These are phyloP conservation scores for Aschersonia sp. DNA, from an alignment of 2,329 filamentous ascomycete genomes.

Conservation along the genomic window DNA sequence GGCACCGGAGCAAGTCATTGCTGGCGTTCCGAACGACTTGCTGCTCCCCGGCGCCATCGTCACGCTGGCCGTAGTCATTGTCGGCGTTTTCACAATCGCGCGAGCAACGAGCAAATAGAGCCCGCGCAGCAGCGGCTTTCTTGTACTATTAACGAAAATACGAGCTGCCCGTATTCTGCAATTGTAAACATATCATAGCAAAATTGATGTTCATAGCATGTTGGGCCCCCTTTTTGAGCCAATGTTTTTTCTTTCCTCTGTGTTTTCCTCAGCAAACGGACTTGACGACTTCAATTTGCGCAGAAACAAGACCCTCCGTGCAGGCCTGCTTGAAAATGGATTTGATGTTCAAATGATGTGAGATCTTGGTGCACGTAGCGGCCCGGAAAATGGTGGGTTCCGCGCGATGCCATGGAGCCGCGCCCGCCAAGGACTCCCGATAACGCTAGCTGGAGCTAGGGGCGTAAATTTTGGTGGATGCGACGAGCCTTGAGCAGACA, in stretches of 20 bases:
- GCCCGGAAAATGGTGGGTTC: constrained; percentile 8
- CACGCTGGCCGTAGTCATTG: constrained; percentile 85
- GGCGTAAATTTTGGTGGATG: not conserved
- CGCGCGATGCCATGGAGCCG: too few species aligned
- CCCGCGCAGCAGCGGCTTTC: constrained; percentile 4
- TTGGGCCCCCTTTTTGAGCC: not conserved
- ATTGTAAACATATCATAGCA: constrained; percentile 18
- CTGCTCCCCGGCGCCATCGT: constrained; percentile 88
- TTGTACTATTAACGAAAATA: constrained; percentile 18
- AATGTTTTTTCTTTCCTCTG: not conserved
- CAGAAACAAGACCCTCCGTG: too few species aligned
- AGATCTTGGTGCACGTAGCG: not conserved
- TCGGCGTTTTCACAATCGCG: constrained; percentile 81
- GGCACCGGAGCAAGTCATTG: constrained; percentile 64
- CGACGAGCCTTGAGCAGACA: not conserved
- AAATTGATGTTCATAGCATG: constrained; percentile 2
- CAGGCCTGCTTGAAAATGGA: not conserved
- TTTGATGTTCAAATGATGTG: not conserved
- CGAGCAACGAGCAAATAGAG: constrained; percentile 43
- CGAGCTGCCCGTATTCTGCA: constrained; percentile 13
- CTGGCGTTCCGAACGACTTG: constrained; percentile 86
- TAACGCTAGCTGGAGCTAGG: not conserved
- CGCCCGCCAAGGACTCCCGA: too few species aligned
- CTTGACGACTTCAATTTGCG: too few species aligned
- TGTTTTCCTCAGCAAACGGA: too few species aligned